Conservation (phyloP, 306 rosid genomes). For the Castanea sativa region DNA sequence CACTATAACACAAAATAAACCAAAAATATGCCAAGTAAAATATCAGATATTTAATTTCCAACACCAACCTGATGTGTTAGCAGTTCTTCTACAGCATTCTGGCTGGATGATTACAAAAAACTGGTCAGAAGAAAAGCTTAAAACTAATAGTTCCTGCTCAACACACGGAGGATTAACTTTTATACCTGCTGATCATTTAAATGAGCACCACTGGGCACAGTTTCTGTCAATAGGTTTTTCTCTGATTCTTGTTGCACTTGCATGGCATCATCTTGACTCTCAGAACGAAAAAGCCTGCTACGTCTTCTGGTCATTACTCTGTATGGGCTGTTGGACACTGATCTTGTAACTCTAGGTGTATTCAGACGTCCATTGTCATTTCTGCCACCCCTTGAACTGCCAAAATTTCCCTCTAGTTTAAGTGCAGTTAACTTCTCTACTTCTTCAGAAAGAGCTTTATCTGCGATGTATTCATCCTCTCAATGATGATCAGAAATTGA, state of each 20-base stretch:
- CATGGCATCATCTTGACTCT: conserved; percentile 30
- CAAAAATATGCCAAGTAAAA: conserved; percentile 14
- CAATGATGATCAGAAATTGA: conserved; percentile 2
- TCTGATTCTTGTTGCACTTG: conserved; percentile 34
- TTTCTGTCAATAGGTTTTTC: conserved; percentile 32
- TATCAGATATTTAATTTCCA: conserved; percentile 14
- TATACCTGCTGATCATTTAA: conserved; percentile 26
- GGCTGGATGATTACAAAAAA: conserved; percentile 36
- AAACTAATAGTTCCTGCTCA: conserved; percentile 17
- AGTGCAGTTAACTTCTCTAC: conserved; percentile 50
- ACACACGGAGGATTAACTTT: conserved; percentile 3
- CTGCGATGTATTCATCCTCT: conserved; percentile 44
- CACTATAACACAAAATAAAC: conserved; percentile 20
- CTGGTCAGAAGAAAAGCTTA: conserved; percentile 25
- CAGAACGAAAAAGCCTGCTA: conserved; percentile 35
- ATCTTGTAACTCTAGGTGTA: conserved; percentile 23
- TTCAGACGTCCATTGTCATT: conserved; percentile 13
- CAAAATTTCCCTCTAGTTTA: conserved; percentile 35
- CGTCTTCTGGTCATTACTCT: conserved; percentile 47
- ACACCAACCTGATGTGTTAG: conserved; percentile 64
- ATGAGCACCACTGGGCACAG: conserved; percentile 27
- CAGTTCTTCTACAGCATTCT: conserved; percentile 36
- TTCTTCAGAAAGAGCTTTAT: conserved; percentile 62
- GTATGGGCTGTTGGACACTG: conserved; percentile 32
- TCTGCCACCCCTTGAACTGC: conserved; percentile 26